A percentile compares a stretch with the other conserved stretches of the same genome.
Evolutionary conservation across 176 grass and related monocot species (phyloP).

Genomic region (Leersia perrieri): DNA sequence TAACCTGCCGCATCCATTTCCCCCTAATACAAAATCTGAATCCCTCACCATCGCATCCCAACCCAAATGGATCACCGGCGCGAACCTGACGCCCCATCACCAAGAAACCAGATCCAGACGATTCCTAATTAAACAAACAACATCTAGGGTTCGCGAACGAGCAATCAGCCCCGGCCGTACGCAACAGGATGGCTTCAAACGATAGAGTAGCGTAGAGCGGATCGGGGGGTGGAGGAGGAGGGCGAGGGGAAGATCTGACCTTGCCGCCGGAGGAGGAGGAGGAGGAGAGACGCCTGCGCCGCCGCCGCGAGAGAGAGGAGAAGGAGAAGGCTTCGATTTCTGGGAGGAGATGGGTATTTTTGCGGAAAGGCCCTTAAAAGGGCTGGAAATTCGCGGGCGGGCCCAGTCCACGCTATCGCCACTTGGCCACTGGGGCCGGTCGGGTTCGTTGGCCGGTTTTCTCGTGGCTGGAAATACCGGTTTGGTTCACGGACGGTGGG

Average conservation of each 20-base stretch:
- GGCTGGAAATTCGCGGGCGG: not conserved
- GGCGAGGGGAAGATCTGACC: not conserved
- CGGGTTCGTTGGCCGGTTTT: no score
- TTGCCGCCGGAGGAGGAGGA: not conserved
- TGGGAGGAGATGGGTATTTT: not conserved
- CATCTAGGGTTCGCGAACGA: not conserved
- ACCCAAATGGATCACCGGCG: not conserved
- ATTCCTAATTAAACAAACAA: not conserved
- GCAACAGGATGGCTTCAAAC: not conserved
- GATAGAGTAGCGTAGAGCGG: not conserved
- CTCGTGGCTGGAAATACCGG: no score
- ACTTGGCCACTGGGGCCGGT: not conserved
- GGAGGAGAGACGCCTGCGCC: not conserved
- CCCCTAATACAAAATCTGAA: not conserved
- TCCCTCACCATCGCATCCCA: not conserved
- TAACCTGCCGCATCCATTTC: no score
- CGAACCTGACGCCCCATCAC: not conserved
- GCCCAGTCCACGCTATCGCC: not conserved
- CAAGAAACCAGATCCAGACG: not conserved
- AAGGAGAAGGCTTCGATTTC: not conserved
- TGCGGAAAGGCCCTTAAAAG: not conserved
- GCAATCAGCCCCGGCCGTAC: no score
- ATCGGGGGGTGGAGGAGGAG: not conserved
- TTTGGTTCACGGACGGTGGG: no score
- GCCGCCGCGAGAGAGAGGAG: not conserved